Percentiles rank a stretch among this genome's conserved stretches.
These are phyloP conservation scores for Pythium myriotylum DNA, from an alignment of 352 stramenopile species.

Conservation along the genomic window DNA sequence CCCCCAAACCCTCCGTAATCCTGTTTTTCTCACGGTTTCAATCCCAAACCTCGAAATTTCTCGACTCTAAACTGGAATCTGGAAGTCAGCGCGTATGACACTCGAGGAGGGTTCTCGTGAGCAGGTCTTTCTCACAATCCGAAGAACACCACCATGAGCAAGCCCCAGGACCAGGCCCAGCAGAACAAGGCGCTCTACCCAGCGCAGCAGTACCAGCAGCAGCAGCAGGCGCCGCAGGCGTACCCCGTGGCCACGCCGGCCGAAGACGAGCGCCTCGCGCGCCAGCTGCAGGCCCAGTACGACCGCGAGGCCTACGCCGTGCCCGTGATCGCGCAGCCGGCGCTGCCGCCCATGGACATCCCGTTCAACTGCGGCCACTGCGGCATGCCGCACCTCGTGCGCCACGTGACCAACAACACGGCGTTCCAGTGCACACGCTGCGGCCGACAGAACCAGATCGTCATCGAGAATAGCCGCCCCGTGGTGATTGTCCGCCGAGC, in stretches of 20 bases:
- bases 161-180: constrained; percentile 4
- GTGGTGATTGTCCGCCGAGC: constrained; percentile 49
- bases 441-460: constrained; percentile 63
- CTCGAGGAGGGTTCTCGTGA: not conserved
- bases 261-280: constrained; percentile 54
- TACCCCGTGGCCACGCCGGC: not conserved
- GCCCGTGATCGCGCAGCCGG: constrained; percentile 44
- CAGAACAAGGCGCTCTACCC: constrained; percentile 26
- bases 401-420: constrained; percentile 53
- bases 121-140: not conserved
- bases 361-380: constrained; percentile 73
- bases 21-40: not conserved
- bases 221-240: not conserved
- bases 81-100: constrained; percentile 15
- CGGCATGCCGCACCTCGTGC: constrained; percentile 61
- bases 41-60: not conserved
- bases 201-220: constrained; percentile 19
- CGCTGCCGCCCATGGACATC: constrained; percentile 29
- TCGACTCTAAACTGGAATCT: constrained; percentile 15
- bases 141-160: constrained; percentile 10
- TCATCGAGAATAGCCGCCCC: constrained; percentile 37
- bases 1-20: too few relatives aligned
- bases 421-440: constrained; percentile 66
- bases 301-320: constrained; percentile 28
- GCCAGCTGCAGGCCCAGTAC: constrained; percentile 56